Base-by-base conservation (phyloP, 148 eudicot species). In the Simmondsia chinensis region DNA sequence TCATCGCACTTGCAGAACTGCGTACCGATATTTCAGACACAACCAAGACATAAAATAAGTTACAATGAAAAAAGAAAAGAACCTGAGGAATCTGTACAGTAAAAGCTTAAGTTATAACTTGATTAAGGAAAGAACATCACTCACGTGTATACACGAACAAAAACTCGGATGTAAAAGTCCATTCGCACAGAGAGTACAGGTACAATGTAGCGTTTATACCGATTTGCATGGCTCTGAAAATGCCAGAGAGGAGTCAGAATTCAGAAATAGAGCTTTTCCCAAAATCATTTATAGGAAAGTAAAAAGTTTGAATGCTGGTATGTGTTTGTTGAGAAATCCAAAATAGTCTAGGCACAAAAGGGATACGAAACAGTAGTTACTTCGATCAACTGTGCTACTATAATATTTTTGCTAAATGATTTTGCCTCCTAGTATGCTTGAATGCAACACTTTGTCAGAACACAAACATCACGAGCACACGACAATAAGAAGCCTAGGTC, bases 151-250 rank as follows among this genome's bases (percentile, higher is more conserved):
- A 82, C 54, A 52, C 96, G 99, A 56, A 93, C 99, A 70, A 93
- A 93, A 56, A 93, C 89, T 30, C 96, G 83, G 43, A 93, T 86
- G 31, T 93, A 79, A 56, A 82, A 93, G 64, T 93, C 87, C 72
- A 86, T 93, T 43, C 63, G 68, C 56, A 93, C 96, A 34, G 94
- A 93, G 35, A 93, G 72, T 45, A 93, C 66, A 1, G 99, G 99
- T 52, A 86, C 87, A 47, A 93, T 93, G 53, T 82, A 80, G 24
- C 99, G 72, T 68, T 93, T 93, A 68, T 93, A 82, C 4, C 99
- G 89, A 59, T 93, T 93, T 24, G 99, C 94, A 73, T 93, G 96
- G 74, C 99, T 93, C 99, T 93, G 72, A n/a, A n/a, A n/a, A n/a
- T n/a, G n/a, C n/a, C 61, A 72, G 7, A 56, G 13, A n/a, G 22